A percentile compares a stretch with the other conserved stretches of the same genome.
Evolutionary conservation across 2,329 filamentous ascomycete genomes (phyloP).

Genomic region (Trichoderma koningiopsis): DNA sequence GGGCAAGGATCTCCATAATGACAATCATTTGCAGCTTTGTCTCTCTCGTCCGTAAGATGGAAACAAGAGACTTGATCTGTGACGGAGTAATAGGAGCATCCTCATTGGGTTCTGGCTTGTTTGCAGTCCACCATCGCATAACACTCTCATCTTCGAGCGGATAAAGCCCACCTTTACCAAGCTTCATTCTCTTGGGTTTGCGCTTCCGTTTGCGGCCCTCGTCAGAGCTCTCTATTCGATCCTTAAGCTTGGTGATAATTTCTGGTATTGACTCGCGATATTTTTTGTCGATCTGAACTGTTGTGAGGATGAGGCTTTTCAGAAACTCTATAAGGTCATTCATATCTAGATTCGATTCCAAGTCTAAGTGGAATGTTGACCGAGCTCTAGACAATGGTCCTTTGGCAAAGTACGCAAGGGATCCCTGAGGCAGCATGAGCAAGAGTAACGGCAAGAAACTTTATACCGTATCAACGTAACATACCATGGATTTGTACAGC

Average conservation of each 20-base stretch:
- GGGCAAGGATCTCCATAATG: slow-evolving; percentile 72
- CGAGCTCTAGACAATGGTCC: slow-evolving; percentile 75
- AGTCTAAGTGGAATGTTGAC: slow-evolving; percentile 67
- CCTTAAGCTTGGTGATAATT: slow-evolving; percentile 60
- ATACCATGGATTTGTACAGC: slow-evolving; percentile 64
- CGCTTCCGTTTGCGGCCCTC: slow-evolving; percentile 49
- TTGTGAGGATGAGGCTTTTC: slow-evolving; percentile 67
- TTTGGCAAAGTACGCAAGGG: slow-evolving; percentile 81
- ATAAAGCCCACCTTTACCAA: slow-evolving; percentile 70
- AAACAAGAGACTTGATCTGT: slow-evolving; percentile 63
- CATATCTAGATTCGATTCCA: slow-evolving; percentile 62
- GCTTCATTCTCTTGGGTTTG: slow-evolving; percentile 65
- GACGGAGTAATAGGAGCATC: slow-evolving; percentile 52
- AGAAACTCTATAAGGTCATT: slow-evolving; percentile 68
- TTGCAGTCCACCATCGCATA: slow-evolving; percentile 68
- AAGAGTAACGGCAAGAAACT: neutral
- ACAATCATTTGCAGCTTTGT: slow-evolving; percentile 80
- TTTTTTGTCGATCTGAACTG: slow-evolving; percentile 74
- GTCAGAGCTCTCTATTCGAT: slow-evolving; percentile 59
- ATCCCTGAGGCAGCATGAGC: slow-evolving; percentile 55
- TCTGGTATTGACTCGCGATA: slow-evolving; percentile 71
- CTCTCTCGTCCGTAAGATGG: slow-evolving; percentile 70
- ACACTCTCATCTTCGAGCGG: slow-evolving; percentile 66
- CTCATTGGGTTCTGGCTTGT: slow-evolving; percentile 55
- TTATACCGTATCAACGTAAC: slow-evolving; percentile 26